These are phyloP conservation scores for Cornus florida DNA, from an alignment of 148 eudicot species.

Conservation along the genomic window DNA sequence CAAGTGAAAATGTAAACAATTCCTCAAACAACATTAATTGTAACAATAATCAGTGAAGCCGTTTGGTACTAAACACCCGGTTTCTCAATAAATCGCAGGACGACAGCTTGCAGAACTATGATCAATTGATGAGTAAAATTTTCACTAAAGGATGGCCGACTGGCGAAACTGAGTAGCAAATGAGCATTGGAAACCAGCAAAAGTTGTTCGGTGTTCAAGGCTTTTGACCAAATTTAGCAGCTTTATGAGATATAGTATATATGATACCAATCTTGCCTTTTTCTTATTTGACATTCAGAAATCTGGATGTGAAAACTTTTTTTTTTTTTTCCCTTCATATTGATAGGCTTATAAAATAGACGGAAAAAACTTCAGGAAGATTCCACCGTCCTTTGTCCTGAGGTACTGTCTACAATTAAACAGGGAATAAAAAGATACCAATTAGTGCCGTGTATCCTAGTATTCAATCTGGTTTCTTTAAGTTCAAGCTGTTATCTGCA, in stretches of 20 bases:
- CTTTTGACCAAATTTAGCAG: too few species aligned
- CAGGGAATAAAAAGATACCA: neutral
- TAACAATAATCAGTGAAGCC: too few species aligned
- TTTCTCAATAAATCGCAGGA: too few species aligned
- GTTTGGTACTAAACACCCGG: too few species aligned
- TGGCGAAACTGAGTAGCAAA: neutral
- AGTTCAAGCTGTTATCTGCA: constrained; percentile 68
- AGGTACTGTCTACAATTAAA: neutral
- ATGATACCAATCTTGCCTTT: too few species aligned
- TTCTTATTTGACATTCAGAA: neutral
- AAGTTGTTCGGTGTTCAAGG: neutral
- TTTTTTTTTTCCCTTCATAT: too few species aligned
- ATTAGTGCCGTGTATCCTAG: neutral
- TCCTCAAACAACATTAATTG: too few species aligned
- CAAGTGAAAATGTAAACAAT: too few species aligned
- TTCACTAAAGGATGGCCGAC: neutral
- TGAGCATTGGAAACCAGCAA: neutral
- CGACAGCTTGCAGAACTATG: too few species aligned
- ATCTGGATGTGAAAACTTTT: too few species aligned
- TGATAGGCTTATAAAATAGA: too few species aligned
- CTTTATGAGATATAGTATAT: too few species aligned
- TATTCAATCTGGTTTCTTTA: constrained; percentile 83
- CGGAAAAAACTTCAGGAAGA: neutral
- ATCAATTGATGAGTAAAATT: neutral
- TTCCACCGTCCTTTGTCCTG: neutral